Base-by-base conservation (phyloP, 805 yeast species). In the Candida krabiensis region DNA sequence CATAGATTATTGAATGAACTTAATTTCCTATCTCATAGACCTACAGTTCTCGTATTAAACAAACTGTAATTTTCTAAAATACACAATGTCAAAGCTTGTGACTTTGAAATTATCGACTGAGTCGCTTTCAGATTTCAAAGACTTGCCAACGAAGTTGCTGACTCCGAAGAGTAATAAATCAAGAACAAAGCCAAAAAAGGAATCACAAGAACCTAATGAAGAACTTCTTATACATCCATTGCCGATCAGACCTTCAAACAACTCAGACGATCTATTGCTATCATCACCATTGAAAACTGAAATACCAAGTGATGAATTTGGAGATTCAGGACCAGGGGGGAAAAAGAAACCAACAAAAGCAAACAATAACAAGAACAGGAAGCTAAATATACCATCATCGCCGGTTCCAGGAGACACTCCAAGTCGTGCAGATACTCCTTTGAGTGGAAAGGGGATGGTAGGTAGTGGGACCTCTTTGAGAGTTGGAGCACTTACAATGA, bases 381-480 rank as follows among this genome's bases (percentile, higher is more conserved):
- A 35, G 22, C 31, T 31, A 9, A 19, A 27, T 5, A 33, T 43
- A 14, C 44, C 38, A 2, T 45, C 52, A 15, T 49, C 52, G 5
- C 54, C 51, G 5, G 41, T 36, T 21, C 43, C 40, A 4, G 37
- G 40, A n/a, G 52, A 49, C n/a, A 33, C 42, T 9, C 47, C 49
- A 9, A 49, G 49, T 29, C 39, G 55, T 5, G 35, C 44, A 16
- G 56, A 47, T 16, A 52, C 54, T 16, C 54, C 54, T 2, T 11
- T 38, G 18, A 33, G 35, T 21, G 19, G 24, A 4, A 28, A 19
- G 4, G 26, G 28, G n/a, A 16, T 24, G 25, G 16, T n/a, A 9
- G n/a, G n/a, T n/a, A 14, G 29, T 12, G 36, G 32, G 7, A 7
- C 32, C 18, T 29, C 32, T 14, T 29, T 18, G 9, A 29, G 32